Conservation (phyloP, 306 rosid species). For the Herpetospermum pedunculosum region DNA sequence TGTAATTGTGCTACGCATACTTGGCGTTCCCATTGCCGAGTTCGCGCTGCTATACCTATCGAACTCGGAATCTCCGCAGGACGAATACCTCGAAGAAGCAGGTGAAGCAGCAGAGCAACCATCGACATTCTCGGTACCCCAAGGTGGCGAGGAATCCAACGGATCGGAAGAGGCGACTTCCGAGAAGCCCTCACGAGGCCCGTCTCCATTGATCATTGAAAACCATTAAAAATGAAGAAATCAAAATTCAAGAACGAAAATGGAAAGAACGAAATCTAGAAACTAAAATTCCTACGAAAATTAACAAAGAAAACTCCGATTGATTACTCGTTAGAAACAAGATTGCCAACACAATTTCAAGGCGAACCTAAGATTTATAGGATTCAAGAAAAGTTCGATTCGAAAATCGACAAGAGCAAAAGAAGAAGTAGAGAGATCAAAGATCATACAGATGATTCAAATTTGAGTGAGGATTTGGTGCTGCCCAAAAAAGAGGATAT, state of each 20-base stretch:
- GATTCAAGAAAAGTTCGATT: not conserved
- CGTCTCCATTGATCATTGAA: conserved; percentile 39
- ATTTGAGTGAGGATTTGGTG: not conserved
- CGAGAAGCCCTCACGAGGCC: conserved; percentile 12
- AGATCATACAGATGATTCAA: not conserved
- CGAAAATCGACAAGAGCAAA: not conserved
- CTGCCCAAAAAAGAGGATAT: not conserved
- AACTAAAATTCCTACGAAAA: not conserved
- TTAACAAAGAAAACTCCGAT: not conserved
- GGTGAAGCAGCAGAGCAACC: conserved; percentile 18
- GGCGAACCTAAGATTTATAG: not conserved
- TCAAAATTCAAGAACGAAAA: not conserved
- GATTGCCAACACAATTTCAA: not conserved
- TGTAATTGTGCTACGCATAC: conserved; percentile 55
- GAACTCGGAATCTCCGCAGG: conserved; percentile 78
- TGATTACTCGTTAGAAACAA: not conserved
- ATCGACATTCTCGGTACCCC: conserved; percentile 24
- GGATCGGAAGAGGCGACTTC: conserved; percentile 30
- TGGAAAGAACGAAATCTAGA: not conserved
- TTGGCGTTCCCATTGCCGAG: conserved; percentile 77
- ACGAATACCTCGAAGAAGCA: conserved; percentile 43
- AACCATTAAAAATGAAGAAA: conserved; percentile 9
- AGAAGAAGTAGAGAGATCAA: not conserved
- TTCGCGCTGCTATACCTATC: conserved; percentile 86
- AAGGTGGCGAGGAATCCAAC: conserved; percentile 22